Evolutionary conservation across 192 early-diverging fungal species (phyloP).

Genomic region (Geosiphon pyriformis): DNA sequence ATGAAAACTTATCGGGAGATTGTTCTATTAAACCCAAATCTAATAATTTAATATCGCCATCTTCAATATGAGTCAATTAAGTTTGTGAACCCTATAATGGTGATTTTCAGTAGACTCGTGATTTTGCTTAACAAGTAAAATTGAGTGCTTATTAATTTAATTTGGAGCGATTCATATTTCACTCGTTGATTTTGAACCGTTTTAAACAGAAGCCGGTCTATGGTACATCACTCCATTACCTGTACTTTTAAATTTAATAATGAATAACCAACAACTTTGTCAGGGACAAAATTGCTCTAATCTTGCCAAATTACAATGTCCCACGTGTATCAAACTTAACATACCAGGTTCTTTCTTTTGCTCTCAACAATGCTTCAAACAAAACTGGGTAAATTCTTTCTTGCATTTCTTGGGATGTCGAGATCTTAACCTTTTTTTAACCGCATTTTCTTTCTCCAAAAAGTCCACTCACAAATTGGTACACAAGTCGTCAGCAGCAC

Average conservation of each 20-base stretch:
- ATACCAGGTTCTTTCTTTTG: slow-evolving; percentile 70
- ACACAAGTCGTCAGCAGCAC: background rate
- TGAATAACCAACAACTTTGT: slow-evolving; percentile 26
- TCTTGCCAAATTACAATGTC: slow-evolving; percentile 68
- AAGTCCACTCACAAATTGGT: slow-evolving; percentile 16
- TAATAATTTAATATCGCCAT: no score
- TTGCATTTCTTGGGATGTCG: background rate
- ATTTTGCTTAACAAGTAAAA: no score
- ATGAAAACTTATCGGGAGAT: slow-evolving; percentile 16
- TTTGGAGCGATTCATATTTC: no score
- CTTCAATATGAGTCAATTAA: no score
- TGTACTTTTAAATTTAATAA: slow-evolving; percentile 12
- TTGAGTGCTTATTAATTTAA: no score
- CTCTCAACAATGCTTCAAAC: slow-evolving; percentile 73
- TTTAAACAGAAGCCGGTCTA: no score
- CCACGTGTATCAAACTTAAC: slow-evolving; percentile 68
- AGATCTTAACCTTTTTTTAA: background rate
- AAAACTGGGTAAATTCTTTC: slow-evolving; percentile 52
- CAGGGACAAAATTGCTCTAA: slow-evolving; percentile 54
- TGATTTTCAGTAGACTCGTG: no score
- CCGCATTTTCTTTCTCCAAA: background rate
- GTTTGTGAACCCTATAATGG: no score
- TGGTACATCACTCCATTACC: no score
- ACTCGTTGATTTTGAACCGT: no score
- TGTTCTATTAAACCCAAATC: slow-evolving; percentile 3